A percentile compares a stretch with the other conserved stretches of the same genome.
phyloP scores from a whole-genome alignment of 1,284 basidiomycete species.

The Microbotryum saponariae region DNA sequence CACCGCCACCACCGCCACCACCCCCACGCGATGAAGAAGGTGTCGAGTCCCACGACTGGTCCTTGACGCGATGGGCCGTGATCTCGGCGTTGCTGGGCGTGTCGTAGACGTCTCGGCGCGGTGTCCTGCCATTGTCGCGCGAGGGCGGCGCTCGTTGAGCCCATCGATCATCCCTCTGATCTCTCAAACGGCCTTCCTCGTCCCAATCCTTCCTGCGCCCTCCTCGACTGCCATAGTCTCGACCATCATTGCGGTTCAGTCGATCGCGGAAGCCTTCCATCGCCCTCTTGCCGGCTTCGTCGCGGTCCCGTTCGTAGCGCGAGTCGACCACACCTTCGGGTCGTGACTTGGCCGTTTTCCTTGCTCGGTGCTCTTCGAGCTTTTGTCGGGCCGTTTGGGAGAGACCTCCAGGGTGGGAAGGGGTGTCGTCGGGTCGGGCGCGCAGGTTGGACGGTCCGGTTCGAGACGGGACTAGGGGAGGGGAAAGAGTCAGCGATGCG shows the following conservation, averaged over 20 bases:
- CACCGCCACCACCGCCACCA: neutral
- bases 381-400: slow-evolving; percentile 62
- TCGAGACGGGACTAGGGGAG: slow-evolving; percentile 22
- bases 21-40: slow-evolving; percentile 20
- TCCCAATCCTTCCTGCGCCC: slow-evolving; percentile 9
- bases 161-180: slow-evolving; percentile 12
- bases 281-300: slow-evolving; percentile 19
- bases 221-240: slow-evolving; percentile 1
- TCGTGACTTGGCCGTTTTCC: slow-evolving; percentile 6
- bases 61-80: slow-evolving; percentile 16
- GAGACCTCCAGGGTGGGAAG: slow-evolving; percentile 83
- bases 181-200: slow-evolving; percentile 8
- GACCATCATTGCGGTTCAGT: slow-evolving; percentile 31
- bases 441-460: slow-evolving; percentile 48
- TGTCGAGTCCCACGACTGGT: slow-evolving; percentile 35
- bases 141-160: slow-evolving; percentile 5
- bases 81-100: slow-evolving; percentile 24
- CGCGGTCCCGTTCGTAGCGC: slow-evolving; percentile 23
- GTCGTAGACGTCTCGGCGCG: slow-evolving; percentile 26
- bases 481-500: neutral
- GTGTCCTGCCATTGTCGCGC: slow-evolving; percentile 22
- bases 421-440: slow-evolving; percentile 76
- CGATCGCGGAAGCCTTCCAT: slow-evolving; percentile 37
- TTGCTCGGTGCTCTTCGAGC: slow-evolving; percentile 63
- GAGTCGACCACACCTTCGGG: slow-evolving; percentile 22